These are phyloP conservation scores for Candida easanensis DNA, from an alignment of 805 yeast genomes.

Conservation along the genomic window DNA sequence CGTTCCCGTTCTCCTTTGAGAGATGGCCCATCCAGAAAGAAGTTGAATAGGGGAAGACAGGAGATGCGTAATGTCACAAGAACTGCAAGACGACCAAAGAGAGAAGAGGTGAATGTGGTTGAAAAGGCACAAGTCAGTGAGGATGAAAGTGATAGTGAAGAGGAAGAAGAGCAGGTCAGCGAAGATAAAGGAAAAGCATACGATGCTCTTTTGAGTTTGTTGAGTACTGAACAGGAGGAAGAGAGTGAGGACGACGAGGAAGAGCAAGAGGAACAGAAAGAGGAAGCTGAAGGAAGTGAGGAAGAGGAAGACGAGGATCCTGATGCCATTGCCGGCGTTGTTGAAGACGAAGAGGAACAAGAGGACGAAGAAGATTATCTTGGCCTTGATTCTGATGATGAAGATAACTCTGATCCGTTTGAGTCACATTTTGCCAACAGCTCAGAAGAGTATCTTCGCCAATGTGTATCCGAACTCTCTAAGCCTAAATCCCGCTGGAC, in stretches of 20 bases:
- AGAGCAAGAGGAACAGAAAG: conserved; percentile 19
- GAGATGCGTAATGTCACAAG: conserved; percentile 60
- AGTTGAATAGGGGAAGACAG: conserved; percentile 49
- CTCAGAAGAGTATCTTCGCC: conserved; percentile 33
- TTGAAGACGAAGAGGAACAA: conserved; percentile 26
- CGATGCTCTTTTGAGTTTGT: conserved; percentile 61
- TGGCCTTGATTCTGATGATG: conserved; percentile 26
- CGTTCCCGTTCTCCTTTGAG: neutral
- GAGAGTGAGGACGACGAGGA: conserved; percentile 11
- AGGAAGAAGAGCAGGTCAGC: conserved; percentile 19
- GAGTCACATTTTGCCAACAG: conserved; percentile 68
- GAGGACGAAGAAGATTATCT: conserved; percentile 29
- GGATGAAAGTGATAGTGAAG: conserved; percentile 17
- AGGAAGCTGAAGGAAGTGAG: conserved; percentile 16
- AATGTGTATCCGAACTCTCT: conserved; percentile 32
- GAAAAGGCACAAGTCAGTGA: conserved; percentile 22
- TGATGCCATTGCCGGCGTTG: conserved; percentile 24
- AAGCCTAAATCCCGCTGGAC: conserved; percentile 25
- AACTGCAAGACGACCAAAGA: conserved; percentile 41
- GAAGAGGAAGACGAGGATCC: conserved; percentile 29
- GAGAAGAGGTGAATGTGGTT: conserved; percentile 4
- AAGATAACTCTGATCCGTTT: conserved; percentile 63
- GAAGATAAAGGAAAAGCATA: conserved; percentile 47
- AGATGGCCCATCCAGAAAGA: conserved; percentile 14
- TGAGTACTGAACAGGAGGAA: conserved; percentile 41